These are phyloP conservation scores for Coemansia interrupta DNA, from an alignment of 192 early-diverging fungal species.

Conservation along the genomic window DNA sequence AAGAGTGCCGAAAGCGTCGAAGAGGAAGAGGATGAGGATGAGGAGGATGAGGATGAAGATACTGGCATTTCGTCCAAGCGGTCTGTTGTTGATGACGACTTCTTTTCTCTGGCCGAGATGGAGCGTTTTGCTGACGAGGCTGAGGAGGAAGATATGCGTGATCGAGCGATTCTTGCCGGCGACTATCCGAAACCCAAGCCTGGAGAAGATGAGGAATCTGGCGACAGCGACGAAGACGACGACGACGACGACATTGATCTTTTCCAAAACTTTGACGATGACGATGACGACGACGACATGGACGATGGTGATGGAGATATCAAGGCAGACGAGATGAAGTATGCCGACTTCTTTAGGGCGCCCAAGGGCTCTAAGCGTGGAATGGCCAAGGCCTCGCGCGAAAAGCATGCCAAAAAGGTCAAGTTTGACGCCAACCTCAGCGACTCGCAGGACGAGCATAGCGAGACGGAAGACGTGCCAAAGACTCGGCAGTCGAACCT, in stretches of 20 bases:
- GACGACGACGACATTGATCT: conserved; percentile 58
- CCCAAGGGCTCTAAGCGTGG: conserved; percentile 54
- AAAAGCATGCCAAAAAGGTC: conserved; percentile 39
- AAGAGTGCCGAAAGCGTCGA: conserved; percentile 25
- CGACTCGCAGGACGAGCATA: conserved; percentile 46
- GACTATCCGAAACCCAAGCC: conserved; percentile 49
- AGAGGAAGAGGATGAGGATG: conserved; percentile 49
- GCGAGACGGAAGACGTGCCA: conserved; percentile 44
- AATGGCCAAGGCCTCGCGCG: conserved; percentile 38
- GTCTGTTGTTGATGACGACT: conserved; percentile 86
- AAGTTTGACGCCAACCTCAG: conserved; percentile 44
- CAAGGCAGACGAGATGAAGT: conserved; percentile 67
- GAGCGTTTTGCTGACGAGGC: conserved; percentile 83
- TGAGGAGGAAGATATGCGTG: conserved; percentile 49
- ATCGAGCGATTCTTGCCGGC: conserved; percentile 56
- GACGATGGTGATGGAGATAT: conserved; percentile 61
- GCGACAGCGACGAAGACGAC: conserved; percentile 37
- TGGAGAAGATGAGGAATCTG: conserved; percentile 56
- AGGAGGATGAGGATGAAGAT: conserved; percentile 30
- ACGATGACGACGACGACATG: conserved; percentile 61
- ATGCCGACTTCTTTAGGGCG: conserved; percentile 81
- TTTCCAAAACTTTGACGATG: conserved; percentile 54
- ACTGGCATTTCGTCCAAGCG: conserved; percentile 21
- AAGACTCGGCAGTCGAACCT: conserved; percentile 28
- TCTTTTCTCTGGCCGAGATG: conserved; percentile 87